These are phyloP conservation scores for Aspergillus haitiensis DNA, from an alignment of 495 filamentous ascomycete genomes.

Conservation along the genomic window DNA sequence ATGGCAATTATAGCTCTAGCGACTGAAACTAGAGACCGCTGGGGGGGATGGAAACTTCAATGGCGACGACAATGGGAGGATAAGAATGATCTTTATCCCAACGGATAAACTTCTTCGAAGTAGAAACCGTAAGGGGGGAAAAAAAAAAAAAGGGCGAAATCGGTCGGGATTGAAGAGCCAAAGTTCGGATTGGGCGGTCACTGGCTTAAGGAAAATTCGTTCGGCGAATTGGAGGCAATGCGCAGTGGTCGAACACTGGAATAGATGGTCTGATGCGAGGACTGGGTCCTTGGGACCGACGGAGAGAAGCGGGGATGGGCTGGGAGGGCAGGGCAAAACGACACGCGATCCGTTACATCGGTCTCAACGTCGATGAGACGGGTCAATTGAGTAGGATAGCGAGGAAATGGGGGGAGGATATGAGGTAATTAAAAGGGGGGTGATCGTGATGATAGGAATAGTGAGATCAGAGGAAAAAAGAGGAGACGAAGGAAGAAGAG, in stretches of 20 bases:
- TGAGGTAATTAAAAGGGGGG: slow-evolving; percentile 8
- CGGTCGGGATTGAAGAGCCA: not conserved
- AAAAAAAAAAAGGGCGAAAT: not conserved
- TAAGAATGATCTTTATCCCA: too few species aligned
- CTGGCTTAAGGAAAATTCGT: not conserved
- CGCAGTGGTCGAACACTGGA: slow-evolving; percentile 15
- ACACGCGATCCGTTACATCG: slow-evolving; percentile 43
- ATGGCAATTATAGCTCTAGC: slow-evolving; percentile 12
- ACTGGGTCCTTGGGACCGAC: slow-evolving; percentile 18
- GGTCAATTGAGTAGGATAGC: slow-evolving; percentile 16
- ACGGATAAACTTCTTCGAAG: too few species aligned
- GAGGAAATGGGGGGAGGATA: slow-evolving; percentile 7
- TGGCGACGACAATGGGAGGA: not conserved
- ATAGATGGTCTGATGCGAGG: slow-evolving; percentile 19
- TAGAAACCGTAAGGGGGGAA: not conserved
- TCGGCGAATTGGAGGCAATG: slow-evolving; percentile 16
- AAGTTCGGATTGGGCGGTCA: not conserved
- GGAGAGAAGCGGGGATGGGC: slow-evolving; percentile 25
- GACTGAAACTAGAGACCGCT: slow-evolving; percentile 11
- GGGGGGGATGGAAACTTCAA: slow-evolving; percentile 11
- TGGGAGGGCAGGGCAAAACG: slow-evolving; percentile 30
- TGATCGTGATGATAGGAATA: too few species aligned
- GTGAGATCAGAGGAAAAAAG: slow-evolving; percentile 11
- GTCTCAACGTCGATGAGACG: slow-evolving; percentile 29
- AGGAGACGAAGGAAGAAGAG: slow-evolving; percentile 9